Percentiles rank a stretch among this genome's conserved stretches.
phyloP scores from a whole-genome alignment of 768 basidiomycete genomes.

The Calocybe cyanea region DNA sequence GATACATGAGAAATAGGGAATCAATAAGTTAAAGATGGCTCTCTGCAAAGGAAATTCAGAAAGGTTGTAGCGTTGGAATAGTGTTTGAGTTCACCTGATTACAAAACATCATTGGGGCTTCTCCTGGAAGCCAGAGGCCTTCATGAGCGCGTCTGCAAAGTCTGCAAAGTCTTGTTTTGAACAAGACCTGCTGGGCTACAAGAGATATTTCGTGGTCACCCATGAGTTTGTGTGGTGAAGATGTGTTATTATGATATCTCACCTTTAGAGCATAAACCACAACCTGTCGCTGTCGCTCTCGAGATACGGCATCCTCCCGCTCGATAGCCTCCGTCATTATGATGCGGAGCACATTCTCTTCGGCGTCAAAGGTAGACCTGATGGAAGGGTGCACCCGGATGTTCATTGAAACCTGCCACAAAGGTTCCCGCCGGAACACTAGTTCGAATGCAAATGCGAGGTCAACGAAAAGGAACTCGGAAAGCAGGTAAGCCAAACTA shows the following conservation, averaged over 20 bases:
- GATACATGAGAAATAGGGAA: no score
- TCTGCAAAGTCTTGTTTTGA: constrained; percentile 51
- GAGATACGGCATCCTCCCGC: constrained; percentile 19
- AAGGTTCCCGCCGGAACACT: constrained; percentile 71
- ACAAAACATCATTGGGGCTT: neutral
- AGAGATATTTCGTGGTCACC: neutral
- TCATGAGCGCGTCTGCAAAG: constrained; percentile 43
- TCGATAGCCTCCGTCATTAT: constrained; percentile 46
- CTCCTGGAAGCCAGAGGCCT: constrained; percentile 29
- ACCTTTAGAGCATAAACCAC: constrained; percentile 69
- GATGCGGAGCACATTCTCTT: constrained; percentile 53
- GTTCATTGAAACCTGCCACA: constrained; percentile 71
- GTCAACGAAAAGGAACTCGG: neutral
- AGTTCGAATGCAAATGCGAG: neutral
- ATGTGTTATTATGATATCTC: neutral
- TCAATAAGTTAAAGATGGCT: no score
- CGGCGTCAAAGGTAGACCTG: constrained; percentile 53
- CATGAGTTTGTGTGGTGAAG: neutral
- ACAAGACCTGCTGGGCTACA: constrained; percentile 44
- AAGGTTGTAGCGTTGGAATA: no score
- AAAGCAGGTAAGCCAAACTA: constrained; percentile 25
- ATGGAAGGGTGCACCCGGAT: constrained; percentile 50
- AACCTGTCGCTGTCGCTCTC: constrained; percentile 33
- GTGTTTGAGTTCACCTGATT: no score
- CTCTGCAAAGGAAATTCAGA: no score